Percentiles rank a stretch among this genome's conserved stretches.
Evolutionary conservation across 1,284 basidiomycete genomes (phyloP).

Genomic region (Calocybe gambosa): DNA sequence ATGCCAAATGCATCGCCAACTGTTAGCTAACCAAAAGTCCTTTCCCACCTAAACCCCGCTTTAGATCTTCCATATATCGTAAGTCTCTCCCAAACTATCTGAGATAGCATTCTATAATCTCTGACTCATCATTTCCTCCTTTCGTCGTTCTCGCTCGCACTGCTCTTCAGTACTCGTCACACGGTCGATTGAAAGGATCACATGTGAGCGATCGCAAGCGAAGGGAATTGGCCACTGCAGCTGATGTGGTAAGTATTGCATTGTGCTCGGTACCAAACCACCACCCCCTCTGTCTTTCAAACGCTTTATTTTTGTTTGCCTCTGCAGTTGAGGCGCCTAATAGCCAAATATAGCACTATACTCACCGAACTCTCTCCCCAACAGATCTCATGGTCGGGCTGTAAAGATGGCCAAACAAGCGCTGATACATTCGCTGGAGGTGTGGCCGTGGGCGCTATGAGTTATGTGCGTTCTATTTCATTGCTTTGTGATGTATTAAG

Average conservation of each 20-base stretch:
- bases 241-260: slow-evolving; percentile 43
- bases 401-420: slow-evolving; percentile 74
- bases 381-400: slow-evolving; percentile 66
- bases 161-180: slow-evolving; percentile 48
- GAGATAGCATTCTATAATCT: not conserved
- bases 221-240: slow-evolving; percentile 30
- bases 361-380: not conserved
- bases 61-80: slow-evolving; percentile 61
- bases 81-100: not conserved
- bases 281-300: no score
- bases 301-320: no score
- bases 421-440: slow-evolving; percentile 47
- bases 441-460: slow-evolving; percentile 68
- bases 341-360: not conserved
- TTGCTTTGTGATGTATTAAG: not conserved
- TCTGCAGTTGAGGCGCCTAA: no score
- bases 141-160: slow-evolving; percentile 1
- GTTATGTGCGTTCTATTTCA: slow-evolving; percentile 37
- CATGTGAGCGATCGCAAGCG: slow-evolving; percentile 35
- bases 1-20: no score
- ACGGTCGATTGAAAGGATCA: slow-evolving; percentile 49
- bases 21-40: no score
- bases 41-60: not conserved
- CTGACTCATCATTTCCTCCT: not conserved
- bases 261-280: not conserved